Conservation (phyloP, 2,329 filamentous ascomycete genomes). For the Ceratocystis alfenasii region DNA sequence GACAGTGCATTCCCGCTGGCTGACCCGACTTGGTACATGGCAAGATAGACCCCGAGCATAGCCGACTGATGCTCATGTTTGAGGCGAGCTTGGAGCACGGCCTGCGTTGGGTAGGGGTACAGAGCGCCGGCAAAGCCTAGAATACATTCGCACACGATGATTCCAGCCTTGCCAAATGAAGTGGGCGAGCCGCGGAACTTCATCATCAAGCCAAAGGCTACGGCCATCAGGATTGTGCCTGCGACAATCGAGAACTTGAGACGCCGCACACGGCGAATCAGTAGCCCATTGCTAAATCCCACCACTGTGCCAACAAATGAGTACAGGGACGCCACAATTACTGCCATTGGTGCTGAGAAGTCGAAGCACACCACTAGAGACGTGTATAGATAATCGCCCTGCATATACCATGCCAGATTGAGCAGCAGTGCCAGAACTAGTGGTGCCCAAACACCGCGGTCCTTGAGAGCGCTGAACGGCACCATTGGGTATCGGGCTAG, state of each 20-base stretch:
- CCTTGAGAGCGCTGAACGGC: constrained; percentile 48
- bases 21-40: constrained; percentile 49
- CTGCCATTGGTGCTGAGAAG: constrained; percentile 44
- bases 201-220: constrained; percentile 54
- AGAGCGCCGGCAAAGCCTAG: constrained; percentile 52
- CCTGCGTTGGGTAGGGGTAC: constrained; percentile 42
- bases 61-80: constrained; percentile 46
- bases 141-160: constrained; percentile 50
- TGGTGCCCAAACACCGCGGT: constrained; percentile 52
- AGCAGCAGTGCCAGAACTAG: constrained; percentile 46
- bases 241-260: constrained; percentile 52
- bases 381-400: constrained; percentile 54
- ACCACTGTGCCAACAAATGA: constrained; percentile 44
- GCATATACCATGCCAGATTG: constrained; percentile 51
- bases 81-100: constrained; percentile 34
- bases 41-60: constrained; percentile 50
- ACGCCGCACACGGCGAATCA: constrained; percentile 45
- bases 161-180: constrained; percentile 37
- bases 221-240: constrained; percentile 48
- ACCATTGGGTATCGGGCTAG: constrained; percentile 42
- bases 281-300: constrained; percentile 43
- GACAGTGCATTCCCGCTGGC: constrained; percentile 49
- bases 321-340: constrained; percentile 49
- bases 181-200: constrained; percentile 44
- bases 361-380: constrained; percentile 50